These are phyloP conservation scores for Pleurotus ostreatus DNA, from an alignment of 768 basidiomycete species.

Conservation along the genomic window DNA sequence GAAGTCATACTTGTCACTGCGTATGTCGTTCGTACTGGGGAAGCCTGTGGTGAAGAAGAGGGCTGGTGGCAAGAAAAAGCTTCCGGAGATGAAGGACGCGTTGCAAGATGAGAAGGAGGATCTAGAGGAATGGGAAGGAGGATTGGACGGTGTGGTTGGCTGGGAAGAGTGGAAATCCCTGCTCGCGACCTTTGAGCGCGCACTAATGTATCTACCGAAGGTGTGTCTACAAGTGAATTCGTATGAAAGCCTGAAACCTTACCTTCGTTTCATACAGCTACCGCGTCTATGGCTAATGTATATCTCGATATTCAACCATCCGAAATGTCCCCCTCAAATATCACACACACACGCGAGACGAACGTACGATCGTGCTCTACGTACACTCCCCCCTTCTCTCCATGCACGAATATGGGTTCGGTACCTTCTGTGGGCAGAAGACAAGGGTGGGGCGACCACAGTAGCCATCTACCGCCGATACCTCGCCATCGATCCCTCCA, in stretches of 20 bases:
- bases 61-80: slow-evolving; percentile 86
- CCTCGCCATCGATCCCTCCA: slow-evolving; percentile 71
- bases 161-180: slow-evolving; percentile 95
- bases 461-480: slow-evolving; percentile 87
- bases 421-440: slow-evolving; percentile 91
- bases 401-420: slow-evolving; percentile 91
- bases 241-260: neutral
- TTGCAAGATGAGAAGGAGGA: slow-evolving; percentile 82
- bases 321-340: slow-evolving; percentile 78
- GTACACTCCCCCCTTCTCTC: slow-evolving; percentile 89
- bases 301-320: slow-evolving; percentile 85
- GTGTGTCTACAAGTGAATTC: slow-evolving; percentile 38
- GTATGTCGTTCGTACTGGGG: slow-evolving; percentile 85
- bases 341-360: slow-evolving; percentile 88
- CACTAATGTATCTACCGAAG: slow-evolving; percentile 91
- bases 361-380: slow-evolving; percentile 91
- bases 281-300: slow-evolving; percentile 95
- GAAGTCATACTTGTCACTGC: slow-evolving; percentile 85
- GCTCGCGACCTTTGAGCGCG: slow-evolving; percentile 85
- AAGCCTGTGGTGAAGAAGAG: slow-evolving; percentile 67
- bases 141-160: slow-evolving; percentile 85
- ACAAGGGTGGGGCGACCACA: slow-evolving; percentile 71
- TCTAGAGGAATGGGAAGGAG: slow-evolving; percentile 80
- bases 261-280: slow-evolving; percentile 45
- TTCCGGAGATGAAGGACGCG: slow-evolving; percentile 87